A percentile compares a stretch with the other conserved stretches of the same genome.
Evolutionary conservation across 2,329 filamentous ascomycete species (phyloP).

Genomic region (Aureobasidium sp.): DNA sequence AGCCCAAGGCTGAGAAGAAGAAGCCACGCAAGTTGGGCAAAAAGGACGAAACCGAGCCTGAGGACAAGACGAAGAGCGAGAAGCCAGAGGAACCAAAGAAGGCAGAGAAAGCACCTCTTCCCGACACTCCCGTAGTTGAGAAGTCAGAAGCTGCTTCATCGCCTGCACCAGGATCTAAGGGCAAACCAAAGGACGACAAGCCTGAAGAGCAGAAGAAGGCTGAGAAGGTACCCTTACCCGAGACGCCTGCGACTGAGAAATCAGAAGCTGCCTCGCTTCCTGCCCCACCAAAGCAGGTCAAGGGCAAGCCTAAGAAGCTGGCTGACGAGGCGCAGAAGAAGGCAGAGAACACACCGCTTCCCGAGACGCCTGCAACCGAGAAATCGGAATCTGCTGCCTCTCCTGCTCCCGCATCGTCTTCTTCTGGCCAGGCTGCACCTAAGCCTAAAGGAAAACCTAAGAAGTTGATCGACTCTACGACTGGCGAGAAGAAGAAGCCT

Average conservation of each 20-base stretch:
- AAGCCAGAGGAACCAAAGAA: neutral
- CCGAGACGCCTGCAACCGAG: neutral
- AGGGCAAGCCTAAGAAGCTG: constrained; percentile 3
- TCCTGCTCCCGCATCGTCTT: neutral
- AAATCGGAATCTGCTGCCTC: neutral
- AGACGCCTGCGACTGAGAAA: neutral
- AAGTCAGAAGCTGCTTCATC: constrained; percentile 1
- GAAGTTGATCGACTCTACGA: constrained; percentile 5
- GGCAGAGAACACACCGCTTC: neutral
- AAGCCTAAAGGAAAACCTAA: constrained; percentile 8
- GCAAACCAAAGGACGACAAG: neutral
- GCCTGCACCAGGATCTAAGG: neutral
- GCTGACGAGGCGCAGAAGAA: constrained; percentile 4
- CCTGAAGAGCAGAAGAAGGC: constrained; percentile 6
- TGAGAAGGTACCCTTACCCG: neutral
- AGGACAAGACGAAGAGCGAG: neutral
- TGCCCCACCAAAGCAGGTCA: neutral
- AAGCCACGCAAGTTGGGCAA: constrained; percentile 4
- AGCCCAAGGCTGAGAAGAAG: constrained; percentile 1
- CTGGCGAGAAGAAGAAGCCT: constrained; percentile 10
- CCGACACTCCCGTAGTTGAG: neutral
- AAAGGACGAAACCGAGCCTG: constrained; percentile 1
- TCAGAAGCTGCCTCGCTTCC: neutral
- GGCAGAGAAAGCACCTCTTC: neutral
- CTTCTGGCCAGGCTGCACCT: neutral